Evolutionary conservation across 306 rosid genomes (phyloP).

Genomic region (Trichosanthes truncata): DNA sequence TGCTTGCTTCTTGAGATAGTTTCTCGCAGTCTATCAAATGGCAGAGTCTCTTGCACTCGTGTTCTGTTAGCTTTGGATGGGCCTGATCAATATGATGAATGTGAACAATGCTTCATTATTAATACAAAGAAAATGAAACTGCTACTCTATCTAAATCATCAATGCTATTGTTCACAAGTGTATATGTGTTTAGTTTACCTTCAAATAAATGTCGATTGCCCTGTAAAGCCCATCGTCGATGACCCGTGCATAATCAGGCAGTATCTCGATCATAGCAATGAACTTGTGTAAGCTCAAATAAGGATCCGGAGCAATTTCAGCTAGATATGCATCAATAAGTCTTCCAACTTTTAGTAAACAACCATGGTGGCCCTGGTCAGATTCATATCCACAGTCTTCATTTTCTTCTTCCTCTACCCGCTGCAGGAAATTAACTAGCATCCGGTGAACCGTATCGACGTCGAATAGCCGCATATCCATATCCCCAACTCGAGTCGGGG

Average conservation of each 20-base stretch:
- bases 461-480: constrained; percentile 40
- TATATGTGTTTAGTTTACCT: constrained; percentile 27
- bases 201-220: constrained; percentile 72
- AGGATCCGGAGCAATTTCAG: constrained; percentile 86
- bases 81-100: constrained; percentile 28
- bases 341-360: constrained; percentile 69
- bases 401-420: constrained; percentile 62
- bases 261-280: constrained; percentile 51
- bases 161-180: background rate
- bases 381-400: constrained; percentile 73
- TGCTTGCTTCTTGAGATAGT: constrained; percentile 88
- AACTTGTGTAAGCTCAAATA: constrained; percentile 49
- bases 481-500: constrained; percentile 48
- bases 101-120: background rate
- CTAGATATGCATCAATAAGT: constrained; percentile 75
- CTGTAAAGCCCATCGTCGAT: constrained; percentile 77
- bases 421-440: constrained; percentile 59
- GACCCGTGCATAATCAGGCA: constrained; percentile 87
- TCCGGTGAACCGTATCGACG: constrained; percentile 69
- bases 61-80: constrained; percentile 56
- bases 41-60: constrained; percentile 67
- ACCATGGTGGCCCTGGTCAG: constrained; percentile 46
- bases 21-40: constrained; percentile 71
- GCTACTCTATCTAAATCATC: background rate
- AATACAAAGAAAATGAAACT: background rate